Conservation (phyloP, 345 rosid species). For the Eucalyptus erythrocorys region DNA sequence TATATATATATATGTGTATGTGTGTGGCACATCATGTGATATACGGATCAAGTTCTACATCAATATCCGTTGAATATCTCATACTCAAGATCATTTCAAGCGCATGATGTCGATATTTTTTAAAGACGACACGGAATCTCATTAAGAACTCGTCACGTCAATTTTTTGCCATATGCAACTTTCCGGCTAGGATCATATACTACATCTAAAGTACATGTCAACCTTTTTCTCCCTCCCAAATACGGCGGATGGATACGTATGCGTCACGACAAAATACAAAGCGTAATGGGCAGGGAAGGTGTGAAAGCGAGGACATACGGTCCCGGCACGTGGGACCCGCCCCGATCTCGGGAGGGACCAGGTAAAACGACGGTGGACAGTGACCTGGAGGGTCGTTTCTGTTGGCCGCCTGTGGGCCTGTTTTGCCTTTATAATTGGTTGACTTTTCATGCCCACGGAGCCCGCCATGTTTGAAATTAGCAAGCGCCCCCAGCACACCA, state of each 20-base stretch:
- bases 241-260: background rate
- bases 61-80: rapidly evolving
- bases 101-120: background rate
- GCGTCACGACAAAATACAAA: background rate
- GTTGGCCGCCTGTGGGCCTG: background rate
- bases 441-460: background rate
- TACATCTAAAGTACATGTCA: background rate
- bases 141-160: background rate
- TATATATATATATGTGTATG: too few relatives aligned
- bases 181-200: background rate
- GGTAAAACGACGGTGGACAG: background rate
- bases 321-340: background rate
- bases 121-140: background rate
- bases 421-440: background rate
- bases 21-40: rapidly evolving
- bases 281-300: background rate
- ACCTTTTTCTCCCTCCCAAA: background rate
- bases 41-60: rapidly evolving
- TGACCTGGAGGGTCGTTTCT: background rate
- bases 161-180: rapidly evolving
- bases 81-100: background rate
- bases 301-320: background rate
- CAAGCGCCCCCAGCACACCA: background rate
- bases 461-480: background rate
- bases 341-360: background rate